Evolutionary conservation across 2,329 filamentous ascomycete genomes (phyloP).

Genomic region (Microdochium nivale): DNA sequence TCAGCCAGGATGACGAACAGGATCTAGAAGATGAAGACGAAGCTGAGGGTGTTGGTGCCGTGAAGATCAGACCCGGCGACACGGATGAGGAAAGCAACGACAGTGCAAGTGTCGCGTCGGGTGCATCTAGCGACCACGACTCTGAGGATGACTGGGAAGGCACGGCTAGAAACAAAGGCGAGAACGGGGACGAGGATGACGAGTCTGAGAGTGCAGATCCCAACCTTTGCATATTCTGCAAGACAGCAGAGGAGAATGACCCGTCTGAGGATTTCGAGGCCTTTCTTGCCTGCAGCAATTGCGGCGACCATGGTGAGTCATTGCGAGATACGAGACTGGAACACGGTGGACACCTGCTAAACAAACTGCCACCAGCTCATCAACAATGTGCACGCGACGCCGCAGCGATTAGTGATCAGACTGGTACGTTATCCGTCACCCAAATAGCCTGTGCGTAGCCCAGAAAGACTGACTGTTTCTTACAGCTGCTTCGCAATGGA

Average conservation of each 20-base stretch:
- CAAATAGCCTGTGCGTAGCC: neutral
- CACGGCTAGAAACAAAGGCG: constrained; percentile 20
- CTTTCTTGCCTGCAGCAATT: constrained; percentile 67
- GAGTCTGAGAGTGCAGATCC: constrained; percentile 42
- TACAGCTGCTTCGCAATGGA: constrained; percentile 36
- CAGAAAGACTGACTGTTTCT: constrained; percentile 12
- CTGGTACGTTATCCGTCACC: constrained; percentile 43
- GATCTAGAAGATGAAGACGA: constrained; percentile 29
- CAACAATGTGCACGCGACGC: constrained; percentile 77
- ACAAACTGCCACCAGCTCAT: constrained; percentile 58
- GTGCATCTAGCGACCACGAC: constrained; percentile 15
- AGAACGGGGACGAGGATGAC: constrained; percentile 50
- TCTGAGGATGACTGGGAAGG: constrained; percentile 21
- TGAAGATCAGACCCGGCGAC: constrained; percentile 46
- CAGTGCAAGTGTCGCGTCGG: constrained; percentile 21
- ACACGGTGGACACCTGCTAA: constrained; percentile 25
- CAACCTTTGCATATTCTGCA: constrained; percentile 62
- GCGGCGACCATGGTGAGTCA: constrained; percentile 72
- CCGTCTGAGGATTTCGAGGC: constrained; percentile 74
- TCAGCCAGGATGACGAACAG: constrained; percentile 3
- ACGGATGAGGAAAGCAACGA: constrained; percentile 34
- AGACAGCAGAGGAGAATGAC: constrained; percentile 73
- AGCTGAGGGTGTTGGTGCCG: constrained; percentile 46
- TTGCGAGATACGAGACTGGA: constrained; percentile 3
- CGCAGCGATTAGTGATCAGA: constrained; percentile 50